A percentile compares a stretch with the other conserved stretches of the same genome.
Evolutionary conservation across 805 yeast species (phyloP).

Genomic region (Monosporozyma siamensis): DNA sequence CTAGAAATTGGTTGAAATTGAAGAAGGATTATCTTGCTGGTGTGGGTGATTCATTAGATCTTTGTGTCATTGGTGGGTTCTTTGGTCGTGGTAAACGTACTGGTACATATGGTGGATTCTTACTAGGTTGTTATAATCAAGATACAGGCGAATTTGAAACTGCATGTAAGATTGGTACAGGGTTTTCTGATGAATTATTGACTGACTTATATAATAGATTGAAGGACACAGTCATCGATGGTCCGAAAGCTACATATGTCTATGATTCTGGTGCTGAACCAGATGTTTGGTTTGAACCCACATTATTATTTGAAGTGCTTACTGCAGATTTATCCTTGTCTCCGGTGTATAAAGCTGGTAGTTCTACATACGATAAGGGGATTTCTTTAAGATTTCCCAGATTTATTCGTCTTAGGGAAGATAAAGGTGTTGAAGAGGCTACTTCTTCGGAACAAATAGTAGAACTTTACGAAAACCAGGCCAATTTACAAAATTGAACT

Average conservation of each 20-base stretch:
- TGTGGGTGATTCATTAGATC: conserved; percentile 88
- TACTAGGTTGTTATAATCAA: conserved; percentile 81
- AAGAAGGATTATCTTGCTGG: conserved; percentile 94
- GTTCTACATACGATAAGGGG: conserved; percentile 64
- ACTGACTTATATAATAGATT: conserved; percentile 49
- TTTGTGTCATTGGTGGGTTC: conserved; percentile 91
- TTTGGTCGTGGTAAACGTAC: conserved; percentile 92
- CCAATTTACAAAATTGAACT: conserved; percentile 22
- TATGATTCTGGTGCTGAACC: conserved; percentile 72
- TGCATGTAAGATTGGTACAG: conserved; percentile 95
- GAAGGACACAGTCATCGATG: conserved; percentile 53
- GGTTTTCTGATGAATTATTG: conserved; percentile 81
- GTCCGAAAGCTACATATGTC: conserved; percentile 58
- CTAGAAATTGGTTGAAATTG: conserved; percentile 89
- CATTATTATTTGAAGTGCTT: conserved; percentile 71
- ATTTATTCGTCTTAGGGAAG: conserved; percentile 74
- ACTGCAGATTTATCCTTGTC: conserved; percentile 86
- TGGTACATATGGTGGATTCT: conserved; percentile 88
- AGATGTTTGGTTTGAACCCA: conserved; percentile 92
- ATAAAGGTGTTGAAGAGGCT: conserved; percentile 77
- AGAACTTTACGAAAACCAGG: conserved; percentile 74
- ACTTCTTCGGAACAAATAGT: conserved; percentile 77
- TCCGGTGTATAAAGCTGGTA: conserved; percentile 84
- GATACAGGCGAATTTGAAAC: conserved; percentile 92
- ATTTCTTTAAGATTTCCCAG: conserved; percentile 84